phyloP scores from a whole-genome alignment of 2,329 filamentous ascomycete genomes.

The Cladorrhinum sp. region DNA sequence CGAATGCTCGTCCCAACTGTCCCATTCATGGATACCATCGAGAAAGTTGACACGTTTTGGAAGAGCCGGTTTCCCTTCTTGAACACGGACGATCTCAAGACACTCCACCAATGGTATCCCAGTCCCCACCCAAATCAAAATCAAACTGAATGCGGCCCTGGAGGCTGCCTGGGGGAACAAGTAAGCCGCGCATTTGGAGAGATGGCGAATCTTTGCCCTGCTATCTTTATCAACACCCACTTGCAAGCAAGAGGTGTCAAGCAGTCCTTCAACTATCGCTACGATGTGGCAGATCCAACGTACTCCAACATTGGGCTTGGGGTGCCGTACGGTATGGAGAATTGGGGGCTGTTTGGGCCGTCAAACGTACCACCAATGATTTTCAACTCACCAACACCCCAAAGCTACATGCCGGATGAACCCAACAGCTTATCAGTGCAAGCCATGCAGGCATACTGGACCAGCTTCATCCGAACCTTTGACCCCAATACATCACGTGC shows the following conservation, averaged over 20 bases:
- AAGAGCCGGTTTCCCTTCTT: constrained; percentile 57
- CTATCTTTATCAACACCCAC: constrained; percentile 55
- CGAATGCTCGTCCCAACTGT: constrained; percentile 53
- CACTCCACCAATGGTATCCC: constrained; percentile 56
- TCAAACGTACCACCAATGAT: constrained; percentile 41
- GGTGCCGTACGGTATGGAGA: constrained; percentile 65
- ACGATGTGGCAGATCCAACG: constrained; percentile 60
- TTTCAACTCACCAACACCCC: constrained; percentile 37
- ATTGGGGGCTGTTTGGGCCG: constrained; percentile 65
- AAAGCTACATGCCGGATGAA: constrained; percentile 51
- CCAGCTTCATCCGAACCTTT: constrained; percentile 64
- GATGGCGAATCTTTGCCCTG: constrained; percentile 63
- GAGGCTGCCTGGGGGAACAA: constrained; percentile 57
- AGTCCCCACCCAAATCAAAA: constrained; percentile 36
- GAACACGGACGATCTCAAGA: constrained; percentile 45
- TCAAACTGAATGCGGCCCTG: constrained; percentile 44
- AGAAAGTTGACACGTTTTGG: constrained; percentile 31
- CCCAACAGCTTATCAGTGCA: constrained; percentile 57
- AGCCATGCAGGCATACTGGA: constrained; percentile 69
- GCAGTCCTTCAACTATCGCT: constrained; percentile 65
- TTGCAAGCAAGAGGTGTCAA: constrained; percentile 35
- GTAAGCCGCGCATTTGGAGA: constrained; percentile 60
- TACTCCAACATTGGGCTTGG: constrained; percentile 55
- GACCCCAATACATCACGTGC: constrained; percentile 60
- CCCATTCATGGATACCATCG: constrained; percentile 49